Percentiles rank a stretch among this genome's conserved stretches.
phyloP scores from a whole-genome alignment of 306 rosid genomes.

The Castanea sativa region DNA sequence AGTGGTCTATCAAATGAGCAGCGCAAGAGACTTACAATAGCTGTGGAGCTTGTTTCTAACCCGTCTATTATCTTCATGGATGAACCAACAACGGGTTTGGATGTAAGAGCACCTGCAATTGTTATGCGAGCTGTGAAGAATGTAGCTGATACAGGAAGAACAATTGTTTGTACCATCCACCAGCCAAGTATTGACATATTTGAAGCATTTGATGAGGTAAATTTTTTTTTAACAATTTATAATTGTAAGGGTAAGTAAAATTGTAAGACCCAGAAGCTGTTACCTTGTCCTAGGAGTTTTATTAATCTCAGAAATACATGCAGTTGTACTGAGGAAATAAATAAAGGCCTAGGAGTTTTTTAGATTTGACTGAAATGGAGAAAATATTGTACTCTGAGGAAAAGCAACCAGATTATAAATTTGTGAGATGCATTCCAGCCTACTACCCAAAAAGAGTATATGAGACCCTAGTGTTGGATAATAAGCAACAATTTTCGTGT shows the following conservation, averaged over 20 bases:
- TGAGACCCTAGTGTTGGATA: not conserved
- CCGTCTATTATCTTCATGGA: constrained; percentile 68
- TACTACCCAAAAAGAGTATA: not conserved
- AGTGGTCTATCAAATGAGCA: constrained; percentile 65
- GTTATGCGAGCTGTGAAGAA: constrained; percentile 66
- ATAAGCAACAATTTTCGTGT: not conserved
- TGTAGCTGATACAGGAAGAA: constrained; percentile 58
- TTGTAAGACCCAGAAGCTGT: not conserved
- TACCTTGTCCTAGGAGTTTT: not conserved
- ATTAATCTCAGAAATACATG: not conserved
- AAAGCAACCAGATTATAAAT: not conserved
- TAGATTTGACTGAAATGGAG: not conserved
- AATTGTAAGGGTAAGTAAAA: not conserved
- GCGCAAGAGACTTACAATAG: constrained; percentile 58
- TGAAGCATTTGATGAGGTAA: constrained; percentile 66
- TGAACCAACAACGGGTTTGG: constrained; percentile 66
- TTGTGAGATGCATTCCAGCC: not conserved
- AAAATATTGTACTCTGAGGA: not conserved
- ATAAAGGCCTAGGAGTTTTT: not conserved
- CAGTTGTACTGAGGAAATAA: not conserved
- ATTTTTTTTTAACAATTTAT: not conserved
- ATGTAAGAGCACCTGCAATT: constrained; percentile 62
- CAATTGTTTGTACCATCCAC: constrained; percentile 60
- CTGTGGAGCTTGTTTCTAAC: constrained; percentile 59
- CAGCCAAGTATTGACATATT: constrained; percentile 67